Conservation (phyloP, 768 basidiomycete genomes). For the Megacollybia marginata region DNA sequence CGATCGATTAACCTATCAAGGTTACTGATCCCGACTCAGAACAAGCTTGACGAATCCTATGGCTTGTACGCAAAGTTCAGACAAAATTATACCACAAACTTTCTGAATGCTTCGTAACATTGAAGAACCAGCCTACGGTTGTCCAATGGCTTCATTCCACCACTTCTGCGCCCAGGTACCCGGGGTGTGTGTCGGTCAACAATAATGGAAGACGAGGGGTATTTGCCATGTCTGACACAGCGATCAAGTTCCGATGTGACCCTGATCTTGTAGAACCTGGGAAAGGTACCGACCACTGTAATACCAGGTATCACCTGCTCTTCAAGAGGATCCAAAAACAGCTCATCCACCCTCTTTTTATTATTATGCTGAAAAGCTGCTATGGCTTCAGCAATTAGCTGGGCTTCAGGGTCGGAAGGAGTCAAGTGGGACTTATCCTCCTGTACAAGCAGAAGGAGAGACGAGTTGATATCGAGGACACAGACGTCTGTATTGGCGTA, state of each 20-base stretch:
- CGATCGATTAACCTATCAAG: too few relatives aligned
- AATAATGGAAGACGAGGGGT: background rate
- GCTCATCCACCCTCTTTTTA: background rate
- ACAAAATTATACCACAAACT: constrained; percentile 1
- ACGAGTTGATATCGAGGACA: background rate
- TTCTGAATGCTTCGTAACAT: background rate
- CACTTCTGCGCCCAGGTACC: background rate
- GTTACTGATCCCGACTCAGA: too few relatives aligned
- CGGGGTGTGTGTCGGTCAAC: background rate
- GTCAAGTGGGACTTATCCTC: constrained; percentile 3
- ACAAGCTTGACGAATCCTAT: too few relatives aligned
- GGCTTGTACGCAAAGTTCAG: too few relatives aligned
- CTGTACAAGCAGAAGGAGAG: constrained; percentile 2
- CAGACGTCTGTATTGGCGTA: constrained; percentile 7
- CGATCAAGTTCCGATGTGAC: constrained; percentile 1
- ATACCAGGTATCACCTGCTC: constrained; percentile 2
- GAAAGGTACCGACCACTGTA: constrained; percentile 4
- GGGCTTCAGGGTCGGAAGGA: background rate
- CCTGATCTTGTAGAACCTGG: constrained; percentile 6
- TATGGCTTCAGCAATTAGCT: constrained; percentile 3
- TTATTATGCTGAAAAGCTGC: constrained; percentile 3
- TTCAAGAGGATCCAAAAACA: background rate
- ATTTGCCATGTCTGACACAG: constrained; percentile 1
- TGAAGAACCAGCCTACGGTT: background rate
- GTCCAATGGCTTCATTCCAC: background rate